Base-by-base conservation (phyloP, 2,329 filamentous ascomycete genomes). In the Didymella exigua region DNA sequence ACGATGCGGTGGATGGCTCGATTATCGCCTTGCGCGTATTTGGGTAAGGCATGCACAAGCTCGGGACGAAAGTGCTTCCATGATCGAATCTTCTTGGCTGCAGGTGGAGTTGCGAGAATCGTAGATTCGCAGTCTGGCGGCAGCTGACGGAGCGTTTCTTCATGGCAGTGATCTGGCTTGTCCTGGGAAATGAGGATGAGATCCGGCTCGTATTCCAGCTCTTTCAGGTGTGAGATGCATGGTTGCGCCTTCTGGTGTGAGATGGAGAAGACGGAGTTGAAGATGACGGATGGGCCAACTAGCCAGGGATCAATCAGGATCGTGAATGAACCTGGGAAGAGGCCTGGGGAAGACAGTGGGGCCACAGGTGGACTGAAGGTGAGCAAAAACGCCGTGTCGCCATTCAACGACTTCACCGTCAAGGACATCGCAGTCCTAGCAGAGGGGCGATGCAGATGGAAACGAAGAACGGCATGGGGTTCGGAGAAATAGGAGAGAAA, bases 291-390 rank as follows among this genome's bases (percentile, higher is more conserved):
- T 4, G 82, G 76, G 0, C 86, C 86, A 10, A 79, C 78, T 27
- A 90, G 79, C 86, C 88, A 91, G 3, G 89, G 89, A 69, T 93
- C 89, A 45, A 91, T 74, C 34, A 92, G 80, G 48, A 92, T 82
- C 14, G 83, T 86, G 71, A 88, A 91, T 19, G 49, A 53, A 45
- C 78, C 78, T 11, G 79, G 78, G 26, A 76, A 75, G 37, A 72
- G 65, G 52, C 65, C 69, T 43, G 70, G 76, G 53, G 73, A 73
- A 18, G 72, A 62, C 9, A 65, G 62, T 50, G 78, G 70, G 42
- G 78, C 75, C n/a, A 77, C 74, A 24, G 82, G 75, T 27, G 84
- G 84, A 51, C 82, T 78, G 66, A 89, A 87, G 24, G 82, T 83
- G 38, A 89, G 78, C 30, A 89, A 79, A 69, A 89, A 89, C 3